Base-by-base conservation (phyloP, 768 basidiomycete species). In the Panaeolus papilionaceus region DNA sequence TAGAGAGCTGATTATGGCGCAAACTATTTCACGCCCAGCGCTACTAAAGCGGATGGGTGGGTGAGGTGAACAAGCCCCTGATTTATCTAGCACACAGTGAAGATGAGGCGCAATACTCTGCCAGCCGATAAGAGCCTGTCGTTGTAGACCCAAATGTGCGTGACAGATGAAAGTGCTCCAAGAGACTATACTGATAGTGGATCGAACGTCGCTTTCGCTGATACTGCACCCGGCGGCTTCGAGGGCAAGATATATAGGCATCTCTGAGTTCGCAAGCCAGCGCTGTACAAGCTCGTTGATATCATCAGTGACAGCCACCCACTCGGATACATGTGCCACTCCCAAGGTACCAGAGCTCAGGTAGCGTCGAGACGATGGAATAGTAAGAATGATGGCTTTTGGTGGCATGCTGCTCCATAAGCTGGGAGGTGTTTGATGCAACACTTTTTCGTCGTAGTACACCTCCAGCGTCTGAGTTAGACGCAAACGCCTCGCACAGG, bases 371-470 rank as follows among this genome's bases (percentile, higher is more conserved):
- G 33, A 7, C 12, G 54, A 18, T 58, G 26, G 28, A 1, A 28
- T 28, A 0, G 20, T 18, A 16, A 58, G 54, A 28, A 58, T 33
- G 6, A 3, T 58, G 5, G 54, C 0, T 9, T 33, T 58, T 9
- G 54, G 28, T 12, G 54, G 54, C 20, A 58, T 12, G 16, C 54
- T 58, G 26, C 47, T 49, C 47, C 47, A 49, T 49, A 49, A 26
- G 23, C 47, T 10, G 6, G 47, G 8, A 7, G 47, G 47, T 26
- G 16, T 26, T 20, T 18, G 23, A 26, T 58, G 54, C 9, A 16
- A 16, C 14, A 58, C 28, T 11, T 6, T 58, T 9, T 16, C 4
- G 33, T 58, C 33, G 28, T 33, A 58, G 16, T 33, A 37, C 3
- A 3, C 16, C 20, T 28, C 54, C 26, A 58, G 28, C 28, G 33